Conservation (phyloP, 2,329 filamentous ascomycete genomes). For the Dryadomyces sulphureus region DNA sequence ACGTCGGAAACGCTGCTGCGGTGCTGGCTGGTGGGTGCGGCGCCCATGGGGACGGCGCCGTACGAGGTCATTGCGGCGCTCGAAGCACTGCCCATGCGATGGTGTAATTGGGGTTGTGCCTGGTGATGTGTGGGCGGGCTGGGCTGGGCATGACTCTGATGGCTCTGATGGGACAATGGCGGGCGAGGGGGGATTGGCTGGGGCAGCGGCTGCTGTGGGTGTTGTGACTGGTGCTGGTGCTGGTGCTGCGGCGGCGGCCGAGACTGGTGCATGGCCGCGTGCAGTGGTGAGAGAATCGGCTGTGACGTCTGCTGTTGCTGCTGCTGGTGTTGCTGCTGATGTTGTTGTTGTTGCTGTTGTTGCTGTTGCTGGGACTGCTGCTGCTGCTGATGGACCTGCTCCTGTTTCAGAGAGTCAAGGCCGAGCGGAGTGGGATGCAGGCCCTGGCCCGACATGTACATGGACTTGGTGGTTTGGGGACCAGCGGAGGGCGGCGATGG, state of each 20-base stretch:
- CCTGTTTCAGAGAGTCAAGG: slow-evolving; percentile 40
- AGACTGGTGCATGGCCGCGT: slow-evolving; percentile 2
- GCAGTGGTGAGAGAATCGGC: neutral
- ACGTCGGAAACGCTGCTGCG: slow-evolving; percentile 34
- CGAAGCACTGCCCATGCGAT: slow-evolving; percentile 14
- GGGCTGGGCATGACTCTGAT: neutral
- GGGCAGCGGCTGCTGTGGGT: neutral
- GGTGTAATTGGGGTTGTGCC: slow-evolving; percentile 20
- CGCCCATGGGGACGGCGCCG: slow-evolving; percentile 24
- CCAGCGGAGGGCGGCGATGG: slow-evolving; percentile 31
- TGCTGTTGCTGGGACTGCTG: slow-evolving; percentile 1
- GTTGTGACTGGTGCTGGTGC: slow-evolving; percentile 14
- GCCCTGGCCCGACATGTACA: slow-evolving; percentile 43
- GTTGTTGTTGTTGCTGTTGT: slow-evolving; percentile 10
- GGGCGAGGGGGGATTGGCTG: neutral
- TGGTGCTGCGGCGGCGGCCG: neutral
- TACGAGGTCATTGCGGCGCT: slow-evolving; percentile 54
- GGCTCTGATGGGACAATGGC: neutral
- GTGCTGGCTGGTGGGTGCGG: slow-evolving; percentile 50
- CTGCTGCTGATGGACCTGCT: slow-evolving; percentile 23
- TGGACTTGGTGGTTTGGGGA: slow-evolving; percentile 38
- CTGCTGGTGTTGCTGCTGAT: slow-evolving; percentile 16
- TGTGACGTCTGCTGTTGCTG: slow-evolving; percentile 26
- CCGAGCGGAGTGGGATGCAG: slow-evolving; percentile 44
- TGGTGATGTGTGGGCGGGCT: slow-evolving; percentile 1